Base-by-base conservation (phyloP, 805 yeast genomes). In the Myxozyma neglecta region DNA sequence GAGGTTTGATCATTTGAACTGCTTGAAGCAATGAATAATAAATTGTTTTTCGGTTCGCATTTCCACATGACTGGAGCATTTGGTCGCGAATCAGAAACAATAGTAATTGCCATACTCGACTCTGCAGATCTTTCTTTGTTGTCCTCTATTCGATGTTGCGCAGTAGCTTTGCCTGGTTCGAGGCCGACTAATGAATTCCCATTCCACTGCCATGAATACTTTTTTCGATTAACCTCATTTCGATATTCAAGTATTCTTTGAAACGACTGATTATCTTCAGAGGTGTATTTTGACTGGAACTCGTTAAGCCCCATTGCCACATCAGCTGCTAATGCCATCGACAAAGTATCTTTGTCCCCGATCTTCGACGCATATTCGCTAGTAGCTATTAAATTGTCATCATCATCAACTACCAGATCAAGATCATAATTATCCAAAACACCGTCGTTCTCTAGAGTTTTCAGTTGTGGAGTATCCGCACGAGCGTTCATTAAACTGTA, bases 251-350 rank as follows among this genome's bases (percentile, higher is more conserved):
- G 54, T 7, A 71, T 54, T 18, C 60, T 48, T 37, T 66, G 63
- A 50, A 71, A 71, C 29, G 73, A 70, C 18, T 64, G 71, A 53
- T 72, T 71, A 48, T 72, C 74, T 50, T 72, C 74, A 1, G 74
- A 71, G 1, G 73, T 72, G 39, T 63, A 66, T 11, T 61, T 66
- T 3, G 67, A 68, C 53, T 72, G 74, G 43, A 69, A 72, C 20
- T 61, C 40, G 48, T 67, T 65, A 34, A 70, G 46, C n/a, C 65
- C 39, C 18, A 64, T 16, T 9, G 35, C 29, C 16, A 40, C 45
- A 44, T 50, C 44, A 11, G 55, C 6, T n/a, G 46, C 14, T 16
- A 10, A 9, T 3, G 1, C 29, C 29, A 24, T 24, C 5, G 29
- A 24, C 29, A 24, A 24, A 24, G 29, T 24, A 3, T 24, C 29